Base-by-base conservation (phyloP, 1,284 basidiomycete species). In the Trichosporon sp. region DNA sequence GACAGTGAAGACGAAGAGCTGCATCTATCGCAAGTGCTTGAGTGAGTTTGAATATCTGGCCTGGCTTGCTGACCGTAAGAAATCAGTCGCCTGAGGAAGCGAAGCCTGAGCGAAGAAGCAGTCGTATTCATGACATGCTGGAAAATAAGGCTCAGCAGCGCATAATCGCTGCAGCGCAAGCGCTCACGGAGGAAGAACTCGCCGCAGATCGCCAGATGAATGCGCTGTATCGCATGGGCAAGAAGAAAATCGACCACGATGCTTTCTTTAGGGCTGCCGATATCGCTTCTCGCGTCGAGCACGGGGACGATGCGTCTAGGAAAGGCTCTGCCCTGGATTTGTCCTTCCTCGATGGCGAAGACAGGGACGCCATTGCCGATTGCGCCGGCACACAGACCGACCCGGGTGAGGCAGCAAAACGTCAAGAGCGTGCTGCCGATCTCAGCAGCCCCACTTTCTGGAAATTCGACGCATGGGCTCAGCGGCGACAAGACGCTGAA, bases 1-100 rank as follows among this genome's bases (percentile, higher is more conserved):
- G 61, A 33, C 31, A 59, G 61, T 4, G 54, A 52, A 9, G 61
- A 62, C 13, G 57, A 36, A 10, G 64, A 60, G 5, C 13, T 25
- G 40, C 33, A 37, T 7, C 33, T 52, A 5, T 54, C 61, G 3
- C 44, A 56, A n/a, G 34, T 54, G 13, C 25, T 63, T 5, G 11
- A 44, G 57, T 31, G 11, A 31, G 56, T 52, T 8, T 4, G 5
- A 11, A n/a, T 9, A 7, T n/a, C 23, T 13, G 21, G 13, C 7
- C n/a, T n/a, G 13, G 33, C 9, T 16, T 16, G 25, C 56, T 61
- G 10, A 61, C 56, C 11, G 13, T 6, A 19, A 57, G 56, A 21
- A 19, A 23, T 2, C 4, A 25, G 21, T n/a, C 31, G 2, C 25
- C 36, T 34, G 11, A 31, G 8, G 4, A 8, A 8, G 10, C 57